Evolutionary conservation across 805 yeast species (phyloP).

Genomic region (Clavispora asparagi): DNA sequence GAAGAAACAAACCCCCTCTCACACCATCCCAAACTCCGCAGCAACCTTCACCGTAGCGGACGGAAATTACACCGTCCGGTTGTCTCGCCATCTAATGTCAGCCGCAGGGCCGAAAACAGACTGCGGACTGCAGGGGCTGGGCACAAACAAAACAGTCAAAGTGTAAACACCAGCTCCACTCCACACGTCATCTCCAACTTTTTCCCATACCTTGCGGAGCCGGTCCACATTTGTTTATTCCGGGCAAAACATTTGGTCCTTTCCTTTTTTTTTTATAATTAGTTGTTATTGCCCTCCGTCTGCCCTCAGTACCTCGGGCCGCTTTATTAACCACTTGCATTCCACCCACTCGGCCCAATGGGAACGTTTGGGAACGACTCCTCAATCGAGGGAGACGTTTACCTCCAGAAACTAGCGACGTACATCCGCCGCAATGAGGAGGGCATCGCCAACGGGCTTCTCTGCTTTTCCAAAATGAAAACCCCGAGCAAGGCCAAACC

Average conservation of each 20-base stretch:
- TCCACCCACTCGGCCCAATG: constrained; percentile 3
- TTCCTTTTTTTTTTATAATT: not conserved
- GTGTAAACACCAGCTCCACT: not conserved
- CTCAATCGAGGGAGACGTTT: constrained; percentile 52
- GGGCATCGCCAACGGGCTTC: constrained; percentile 53
- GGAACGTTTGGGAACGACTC: constrained; percentile 22
- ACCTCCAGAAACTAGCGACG: constrained; percentile 48
- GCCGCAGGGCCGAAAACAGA: not conserved
- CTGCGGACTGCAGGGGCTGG: not conserved
- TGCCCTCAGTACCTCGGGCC: not conserved
- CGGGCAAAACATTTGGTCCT: no score
- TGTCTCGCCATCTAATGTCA: no score
- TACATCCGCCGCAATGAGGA: constrained; percentile 53
- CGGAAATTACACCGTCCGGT: no score
- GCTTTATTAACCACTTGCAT: not conserved
- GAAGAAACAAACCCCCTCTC: no score
- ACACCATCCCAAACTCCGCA: no score
- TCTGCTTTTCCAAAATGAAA: constrained; percentile 43
- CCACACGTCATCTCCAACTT: not conserved
- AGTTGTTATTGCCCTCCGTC: not conserved
- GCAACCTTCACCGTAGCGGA: no score
- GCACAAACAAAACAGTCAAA: not conserved
- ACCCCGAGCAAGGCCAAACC: constrained; percentile 38
- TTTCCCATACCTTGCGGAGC: not conserved
- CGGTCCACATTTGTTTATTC: not conserved